A percentile compares a stretch with the other conserved stretches of the same genome.
Conservation (phyloP, 2,329 filamentous ascomycete species). For the Colletotrichum paranaense region DNA sequence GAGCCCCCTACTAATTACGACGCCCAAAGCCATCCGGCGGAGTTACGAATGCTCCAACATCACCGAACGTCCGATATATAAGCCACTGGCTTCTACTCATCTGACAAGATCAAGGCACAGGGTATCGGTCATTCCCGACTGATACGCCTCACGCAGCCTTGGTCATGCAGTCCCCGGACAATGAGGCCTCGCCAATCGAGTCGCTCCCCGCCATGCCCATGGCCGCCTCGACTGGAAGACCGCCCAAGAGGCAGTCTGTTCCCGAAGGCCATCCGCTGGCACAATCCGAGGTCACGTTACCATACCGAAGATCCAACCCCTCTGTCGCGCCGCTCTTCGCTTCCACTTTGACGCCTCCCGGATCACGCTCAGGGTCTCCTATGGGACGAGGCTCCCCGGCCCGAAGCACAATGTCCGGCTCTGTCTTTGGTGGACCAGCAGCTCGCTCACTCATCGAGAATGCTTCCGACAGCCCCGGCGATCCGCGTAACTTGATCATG, state of each 20-base stretch:
- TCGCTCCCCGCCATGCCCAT: slow-evolving; percentile 77
- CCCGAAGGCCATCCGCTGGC: slow-evolving; percentile 58
- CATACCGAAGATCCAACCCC: slow-evolving; percentile 65
- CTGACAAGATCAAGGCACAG: slow-evolving; percentile 26
- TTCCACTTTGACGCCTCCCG: slow-evolving; percentile 74
- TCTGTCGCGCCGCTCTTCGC: slow-evolving; percentile 72
- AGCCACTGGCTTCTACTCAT: not conserved
- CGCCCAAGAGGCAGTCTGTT: slow-evolving; percentile 72
- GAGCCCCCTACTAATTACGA: slow-evolving; percentile 27
- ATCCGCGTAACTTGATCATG: slow-evolving; percentile 76
- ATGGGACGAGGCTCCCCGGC: slow-evolving; percentile 69
- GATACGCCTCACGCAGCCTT: slow-evolving; percentile 29
- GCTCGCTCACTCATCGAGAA: slow-evolving; percentile 58
- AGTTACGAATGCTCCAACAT: slow-evolving; percentile 19
- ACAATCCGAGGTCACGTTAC: slow-evolving; percentile 64
- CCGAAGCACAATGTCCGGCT: slow-evolving; percentile 61
- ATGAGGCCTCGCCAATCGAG: slow-evolving; percentile 73
- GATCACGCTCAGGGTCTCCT: slow-evolving; percentile 76
- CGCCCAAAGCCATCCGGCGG: slow-evolving; percentile 20
- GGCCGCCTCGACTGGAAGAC: slow-evolving; percentile 68
- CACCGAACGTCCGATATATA: not conserved
- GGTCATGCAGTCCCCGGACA: slow-evolving; percentile 74
- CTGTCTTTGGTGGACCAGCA: slow-evolving; percentile 64
- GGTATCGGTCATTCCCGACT: slow-evolving; percentile 30
- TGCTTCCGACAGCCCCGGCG: slow-evolving; percentile 58